A percentile compares a stretch with the other conserved stretches of the same genome.
These are phyloP conservation scores for Lasiodiplodia citricola DNA, from an alignment of 2,329 filamentous ascomycete genomes.

Conservation along the genomic window DNA sequence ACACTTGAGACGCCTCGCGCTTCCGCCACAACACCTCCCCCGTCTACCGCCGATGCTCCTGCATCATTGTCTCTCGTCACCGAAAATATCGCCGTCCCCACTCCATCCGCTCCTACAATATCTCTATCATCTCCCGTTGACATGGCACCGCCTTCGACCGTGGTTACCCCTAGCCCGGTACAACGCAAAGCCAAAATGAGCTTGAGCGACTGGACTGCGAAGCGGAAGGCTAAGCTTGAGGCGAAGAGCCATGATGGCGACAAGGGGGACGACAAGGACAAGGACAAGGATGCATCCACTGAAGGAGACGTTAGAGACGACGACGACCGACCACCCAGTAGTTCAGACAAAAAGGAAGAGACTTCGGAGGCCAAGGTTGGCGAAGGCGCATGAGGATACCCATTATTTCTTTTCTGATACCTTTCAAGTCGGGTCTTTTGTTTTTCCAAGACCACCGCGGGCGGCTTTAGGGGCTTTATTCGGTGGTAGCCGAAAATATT, in stretches of 20 bases:
- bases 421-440: constrained; percentile 2
- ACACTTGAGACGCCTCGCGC: constrained; percentile 31
- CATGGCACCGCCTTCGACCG: not conserved
- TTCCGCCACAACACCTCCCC: constrained; percentile 28
- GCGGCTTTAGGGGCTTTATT: constrained; percentile 13
- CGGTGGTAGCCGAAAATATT: constrained; percentile 9
- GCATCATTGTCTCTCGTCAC: constrained; percentile 33
- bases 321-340: constrained; percentile 4
- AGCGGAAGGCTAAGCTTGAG: constrained; percentile 24
- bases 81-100: constrained; percentile 36
- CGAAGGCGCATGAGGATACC: constrained; percentile 23
- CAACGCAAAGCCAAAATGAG: constrained; percentile 27
- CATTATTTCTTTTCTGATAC: constrained; percentile 17
- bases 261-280: constrained; percentile 5
- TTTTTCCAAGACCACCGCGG: constrained; percentile 13
- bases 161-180: constrained; percentile 24
- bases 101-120: constrained; percentile 12
- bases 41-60: constrained; percentile 36
- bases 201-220: constrained; percentile 26
- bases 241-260: constrained; percentile 12
- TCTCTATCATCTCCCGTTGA: constrained; percentile 13
- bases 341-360: constrained; percentile 9
- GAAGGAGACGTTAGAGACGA: constrained; percentile 13
- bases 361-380: constrained; percentile 1
- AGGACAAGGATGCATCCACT: not conserved